Evolutionary conservation across 495 filamentous ascomycete species (phyloP).

Genomic region (Talaromyces thailandensis): DNA sequence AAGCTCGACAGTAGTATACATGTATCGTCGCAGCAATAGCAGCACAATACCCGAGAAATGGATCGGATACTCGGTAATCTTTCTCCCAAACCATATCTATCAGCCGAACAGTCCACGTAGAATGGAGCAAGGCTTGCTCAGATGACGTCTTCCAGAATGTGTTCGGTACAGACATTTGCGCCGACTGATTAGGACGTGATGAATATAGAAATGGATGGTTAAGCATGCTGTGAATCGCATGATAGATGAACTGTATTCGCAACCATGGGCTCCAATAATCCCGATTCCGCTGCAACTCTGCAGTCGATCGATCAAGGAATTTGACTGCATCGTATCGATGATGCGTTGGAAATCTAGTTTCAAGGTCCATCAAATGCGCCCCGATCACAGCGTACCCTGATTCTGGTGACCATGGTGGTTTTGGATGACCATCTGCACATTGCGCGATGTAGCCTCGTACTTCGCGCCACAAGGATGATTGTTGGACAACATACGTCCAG

Average conservation of each 20-base stretch:
- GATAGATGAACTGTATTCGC: neutral
- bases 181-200: neutral
- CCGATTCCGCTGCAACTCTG: constrained; percentile 2
- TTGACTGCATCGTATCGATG: constrained; percentile 4
- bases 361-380: constrained; percentile 4
- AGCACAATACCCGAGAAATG: constrained; percentile 5
- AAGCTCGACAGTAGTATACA: constrained; percentile 5
- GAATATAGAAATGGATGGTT: constrained; percentile 7
- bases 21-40: constrained; percentile 5
- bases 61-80: constrained; percentile 5
- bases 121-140: constrained; percentile 2
- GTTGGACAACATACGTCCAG: constrained; percentile 7
- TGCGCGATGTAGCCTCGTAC: constrained; percentile 6
- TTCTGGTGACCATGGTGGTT: constrained; percentile 6
- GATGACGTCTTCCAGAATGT: constrained; percentile 8
- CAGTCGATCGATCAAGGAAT: neutral
- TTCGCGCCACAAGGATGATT: constrained; percentile 5
- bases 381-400: constrained; percentile 3
- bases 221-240: constrained; percentile 7
- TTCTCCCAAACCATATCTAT: constrained; percentile 8
- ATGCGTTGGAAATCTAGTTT: constrained; percentile 4
- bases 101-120: constrained; percentile 6
- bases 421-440: constrained; percentile 6
- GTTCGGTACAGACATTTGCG: constrained; percentile 6
- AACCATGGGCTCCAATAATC: constrained; percentile 7